Conservation (phyloP, 106 monocot species). For the Xerophyta viscosa region DNA sequence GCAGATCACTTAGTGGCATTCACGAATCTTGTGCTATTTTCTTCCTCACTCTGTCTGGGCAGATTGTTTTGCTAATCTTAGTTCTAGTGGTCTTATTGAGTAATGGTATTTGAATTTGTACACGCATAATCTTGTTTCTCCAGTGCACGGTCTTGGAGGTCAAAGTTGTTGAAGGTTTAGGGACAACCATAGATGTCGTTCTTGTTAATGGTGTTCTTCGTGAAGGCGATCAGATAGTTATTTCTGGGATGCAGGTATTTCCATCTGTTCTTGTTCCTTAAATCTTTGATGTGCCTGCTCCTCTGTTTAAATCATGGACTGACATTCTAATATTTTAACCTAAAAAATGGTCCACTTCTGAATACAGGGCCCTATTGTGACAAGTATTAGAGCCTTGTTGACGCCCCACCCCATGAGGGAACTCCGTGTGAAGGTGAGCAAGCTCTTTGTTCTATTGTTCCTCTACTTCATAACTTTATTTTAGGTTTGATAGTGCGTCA, state of each 20-base stretch:
- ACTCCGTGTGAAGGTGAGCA: constrained; percentile 78
- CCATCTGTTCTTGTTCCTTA: neutral
- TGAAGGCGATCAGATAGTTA: constrained; percentile 97
- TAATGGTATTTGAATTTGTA: neutral
- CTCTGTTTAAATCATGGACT: no score
- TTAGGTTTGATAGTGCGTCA: no score
- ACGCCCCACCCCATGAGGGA: constrained; percentile 98
- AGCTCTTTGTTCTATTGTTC: neutral
- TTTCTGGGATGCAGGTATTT: constrained; percentile 94
- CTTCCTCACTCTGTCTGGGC: no score
- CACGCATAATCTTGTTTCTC: neutral
- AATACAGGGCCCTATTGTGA: constrained; percentile 79
- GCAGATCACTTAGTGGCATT: no score
- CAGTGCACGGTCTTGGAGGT: constrained; percentile 98
- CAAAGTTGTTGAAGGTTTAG: constrained; percentile 90
- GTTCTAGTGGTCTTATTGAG: no score
- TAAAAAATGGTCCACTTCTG: no score
- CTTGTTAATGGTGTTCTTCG: constrained; percentile 87
- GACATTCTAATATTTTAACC: no score
- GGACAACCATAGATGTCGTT: constrained; percentile 94
- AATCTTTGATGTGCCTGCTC: neutral
- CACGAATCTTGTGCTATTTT: no score
- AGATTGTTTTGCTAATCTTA: no score
- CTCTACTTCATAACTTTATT: neutral
- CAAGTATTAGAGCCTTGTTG: constrained; percentile 81